Conservation (phyloP, 257 asterid species). For the Misopates orontium region DNA sequence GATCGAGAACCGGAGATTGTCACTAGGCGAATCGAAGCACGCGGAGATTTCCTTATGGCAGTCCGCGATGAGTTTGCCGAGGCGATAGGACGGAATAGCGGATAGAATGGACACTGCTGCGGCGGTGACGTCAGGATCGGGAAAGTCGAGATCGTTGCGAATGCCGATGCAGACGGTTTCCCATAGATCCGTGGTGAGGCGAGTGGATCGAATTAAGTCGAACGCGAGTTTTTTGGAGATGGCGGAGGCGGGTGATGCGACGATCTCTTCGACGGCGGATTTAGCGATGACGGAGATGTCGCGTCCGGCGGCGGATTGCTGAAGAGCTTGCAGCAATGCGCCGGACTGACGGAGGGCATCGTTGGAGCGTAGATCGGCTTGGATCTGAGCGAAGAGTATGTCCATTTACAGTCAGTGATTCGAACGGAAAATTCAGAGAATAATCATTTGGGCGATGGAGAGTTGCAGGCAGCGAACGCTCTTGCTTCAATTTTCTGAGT, state of each 20-base stretch:
- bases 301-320: slow-evolving; percentile 90
- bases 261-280: slow-evolving; percentile 92
- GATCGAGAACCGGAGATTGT: slow-evolving; percentile 72
- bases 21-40: slow-evolving; percentile 78
- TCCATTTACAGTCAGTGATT: slow-evolving; percentile 47
- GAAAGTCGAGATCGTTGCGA: slow-evolving; percentile 79
- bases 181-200: slow-evolving; percentile 84
- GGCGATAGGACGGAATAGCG: slow-evolving; percentile 81
- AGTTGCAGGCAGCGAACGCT: slow-evolving; percentile 3
- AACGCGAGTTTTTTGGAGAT: slow-evolving; percentile 82
- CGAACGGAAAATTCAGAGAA: slow-evolving; percentile 20
- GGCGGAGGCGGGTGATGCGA: slow-evolving; percentile 93
- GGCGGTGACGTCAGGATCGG: slow-evolving; percentile 89
- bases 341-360: slow-evolving; percentile 93
- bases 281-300: slow-evolving; percentile 86
- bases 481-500: background rate
- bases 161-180: slow-evolving; percentile 76
- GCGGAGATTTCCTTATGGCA: slow-evolving; percentile 71
- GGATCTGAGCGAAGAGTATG: slow-evolving; percentile 86
- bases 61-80: slow-evolving; percentile 73
- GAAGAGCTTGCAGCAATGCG: slow-evolving; percentile 88
- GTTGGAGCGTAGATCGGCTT: slow-evolving; percentile 87
- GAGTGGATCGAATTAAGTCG: slow-evolving; percentile 84
- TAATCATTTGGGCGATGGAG: background rate
- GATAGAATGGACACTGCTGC: slow-evolving; percentile 88